Evolutionary conservation across 2,329 filamentous ascomycete species (phyloP), one percentile per base, ranked within the genome.

Genomic region (Alternaria sp.): DNA sequence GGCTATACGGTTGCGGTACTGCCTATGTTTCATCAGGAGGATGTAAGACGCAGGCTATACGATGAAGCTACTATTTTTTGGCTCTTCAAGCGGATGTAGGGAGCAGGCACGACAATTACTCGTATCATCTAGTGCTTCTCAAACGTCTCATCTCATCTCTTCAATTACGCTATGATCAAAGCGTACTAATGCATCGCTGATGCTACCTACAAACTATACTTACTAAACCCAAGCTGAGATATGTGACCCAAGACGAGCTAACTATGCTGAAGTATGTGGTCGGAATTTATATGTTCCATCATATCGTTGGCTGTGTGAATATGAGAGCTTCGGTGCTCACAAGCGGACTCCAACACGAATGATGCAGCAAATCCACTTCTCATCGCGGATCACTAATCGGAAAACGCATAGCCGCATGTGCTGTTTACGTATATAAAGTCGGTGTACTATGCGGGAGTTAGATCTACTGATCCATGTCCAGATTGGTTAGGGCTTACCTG

Each of bases 211-310:
- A 29, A 13, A n/a, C 21, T 36, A 17, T 49, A 14, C 86, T 54
- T 39, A 14, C 51, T 45, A 79, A 91, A 91, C 7, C 87, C 91
- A 61, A 96, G 83, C 81, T 96, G 92, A 71, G 93, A 93, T 7
- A 88, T 90, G 64, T 95, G 84, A 2, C 89, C 90, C 28, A 96
- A 81, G 0, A 91, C 93, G 84, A 96, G 85, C 76, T 88, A 89
- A 23, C 90, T 91, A 78, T 96, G 92, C 80, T 96, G 88, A 36
- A 94, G 82, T 91, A 96, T 96, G 77, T 96, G 92, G 72, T 92
- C 86, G 72, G 94, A 95, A 65, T 88, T 88, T 31, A 92, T 78
- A 58, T 86, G 87, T 69, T 90, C 85, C 62, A 91, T 86, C 61
- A 81, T 82, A 74, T 92, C 89, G 17, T 89, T 84, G 0, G 85